These are phyloP conservation scores for Aureobasidium lini DNA, from an alignment of 2,329 filamentous ascomycete genomes.

Conservation along the genomic window DNA sequence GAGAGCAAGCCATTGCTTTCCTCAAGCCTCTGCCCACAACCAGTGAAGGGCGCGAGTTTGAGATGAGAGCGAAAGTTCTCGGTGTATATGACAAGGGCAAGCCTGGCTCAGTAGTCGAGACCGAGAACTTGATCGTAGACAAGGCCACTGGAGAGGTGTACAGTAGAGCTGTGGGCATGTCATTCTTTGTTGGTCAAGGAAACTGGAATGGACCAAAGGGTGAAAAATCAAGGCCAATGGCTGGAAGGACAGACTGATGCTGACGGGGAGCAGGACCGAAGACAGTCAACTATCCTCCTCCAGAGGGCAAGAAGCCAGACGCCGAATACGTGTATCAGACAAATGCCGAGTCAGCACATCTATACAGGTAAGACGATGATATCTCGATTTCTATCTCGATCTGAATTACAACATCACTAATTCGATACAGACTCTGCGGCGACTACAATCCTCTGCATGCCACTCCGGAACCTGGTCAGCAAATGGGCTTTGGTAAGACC, in stretches of 20 bases:
- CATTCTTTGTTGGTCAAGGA: constrained; percentile 75
- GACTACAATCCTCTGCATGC: constrained; percentile 94
- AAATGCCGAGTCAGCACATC: constrained; percentile 60
- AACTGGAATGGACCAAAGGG: constrained; percentile 87
- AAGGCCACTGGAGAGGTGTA: constrained; percentile 62
- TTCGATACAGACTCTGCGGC: constrained; percentile 55
- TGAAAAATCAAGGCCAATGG: background rate
- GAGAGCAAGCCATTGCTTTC: constrained; percentile 73
- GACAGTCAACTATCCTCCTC: constrained; percentile 69
- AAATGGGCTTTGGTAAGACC: constrained; percentile 68
- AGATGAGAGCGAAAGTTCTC: constrained; percentile 68
- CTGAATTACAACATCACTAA: background rate
- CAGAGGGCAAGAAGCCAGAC: constrained; percentile 64
- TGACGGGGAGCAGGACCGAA: constrained; percentile 46
- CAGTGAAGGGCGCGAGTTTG: constrained; percentile 65
- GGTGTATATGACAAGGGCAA: constrained; percentile 89
- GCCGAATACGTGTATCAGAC: constrained; percentile 63
- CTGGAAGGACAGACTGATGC: background rate
- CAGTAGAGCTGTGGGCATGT: constrained; percentile 58
- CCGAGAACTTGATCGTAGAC: constrained; percentile 70
- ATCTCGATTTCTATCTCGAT: constrained; percentile 1
- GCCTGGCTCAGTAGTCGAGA: constrained; percentile 72
- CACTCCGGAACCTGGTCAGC: constrained; percentile 71
- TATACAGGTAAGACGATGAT: constrained; percentile 52
- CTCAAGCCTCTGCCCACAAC: constrained; percentile 66